Percentiles rank a stretch among this genome's conserved stretches.
Evolutionary conservation across 139 green algal genomes (phyloP).

Genomic region (Desmodesmus armatus): DNA sequence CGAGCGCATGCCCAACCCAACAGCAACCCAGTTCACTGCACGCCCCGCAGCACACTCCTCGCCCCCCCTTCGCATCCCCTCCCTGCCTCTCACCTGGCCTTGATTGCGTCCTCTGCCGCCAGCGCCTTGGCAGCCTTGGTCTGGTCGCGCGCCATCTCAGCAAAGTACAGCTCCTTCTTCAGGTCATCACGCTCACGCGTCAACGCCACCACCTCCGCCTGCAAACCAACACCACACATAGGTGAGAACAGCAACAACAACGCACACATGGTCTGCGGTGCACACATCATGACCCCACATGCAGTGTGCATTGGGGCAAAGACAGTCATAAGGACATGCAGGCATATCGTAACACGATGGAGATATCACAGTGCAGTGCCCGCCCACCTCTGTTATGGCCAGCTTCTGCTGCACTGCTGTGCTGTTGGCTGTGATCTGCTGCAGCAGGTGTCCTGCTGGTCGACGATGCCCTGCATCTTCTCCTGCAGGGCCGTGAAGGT

Average conservation of each 20-base stretch:
- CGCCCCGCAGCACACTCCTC: no score
- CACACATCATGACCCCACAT: not conserved
- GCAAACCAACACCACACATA: not conserved
- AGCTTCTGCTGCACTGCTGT: not conserved
- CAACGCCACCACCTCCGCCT: slow-evolving; percentile 21
- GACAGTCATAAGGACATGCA: no score
- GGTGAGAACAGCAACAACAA: slow-evolving; percentile 4
- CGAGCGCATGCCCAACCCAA: no score
- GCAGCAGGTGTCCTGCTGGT: not conserved
- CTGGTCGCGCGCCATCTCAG: slow-evolving; percentile 37
- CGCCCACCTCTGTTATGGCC: not conserved
- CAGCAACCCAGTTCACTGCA: no score
- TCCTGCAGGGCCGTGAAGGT: not conserved
- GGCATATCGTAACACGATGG: no score
- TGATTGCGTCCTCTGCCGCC: slow-evolving; percentile 20
- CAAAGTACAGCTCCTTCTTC: slow-evolving; percentile 36
- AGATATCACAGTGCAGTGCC: not conserved
- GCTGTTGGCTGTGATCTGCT: not conserved
- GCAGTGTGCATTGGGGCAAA: not conserved
- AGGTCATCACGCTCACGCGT: slow-evolving; percentile 34
- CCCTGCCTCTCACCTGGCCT: no score
- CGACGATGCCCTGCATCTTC: no score
- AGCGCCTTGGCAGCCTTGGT: slow-evolving; percentile 27
- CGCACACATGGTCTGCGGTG: not conserved
- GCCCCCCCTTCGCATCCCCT: no score